Conservation (phyloP, 2,329 filamentous ascomycete species). For the Aspergillus neotritici region DNA sequence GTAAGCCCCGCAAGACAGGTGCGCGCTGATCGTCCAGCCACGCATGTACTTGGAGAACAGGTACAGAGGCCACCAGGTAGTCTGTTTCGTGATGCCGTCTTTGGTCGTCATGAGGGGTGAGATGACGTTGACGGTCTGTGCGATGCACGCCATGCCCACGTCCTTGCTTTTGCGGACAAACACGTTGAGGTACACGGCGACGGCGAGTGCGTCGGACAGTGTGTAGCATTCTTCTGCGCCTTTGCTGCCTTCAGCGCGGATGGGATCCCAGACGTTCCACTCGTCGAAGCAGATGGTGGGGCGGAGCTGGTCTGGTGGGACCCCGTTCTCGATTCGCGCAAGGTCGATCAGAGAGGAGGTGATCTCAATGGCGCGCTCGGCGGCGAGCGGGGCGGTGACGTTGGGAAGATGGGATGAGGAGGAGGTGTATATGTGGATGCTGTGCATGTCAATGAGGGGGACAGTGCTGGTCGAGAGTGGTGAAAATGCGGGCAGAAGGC, state of each 20-base stretch:
- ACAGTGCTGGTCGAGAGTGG: slow-evolving; percentile 36
- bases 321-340: slow-evolving; percentile 61
- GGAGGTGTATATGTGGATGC: slow-evolving; percentile 72
- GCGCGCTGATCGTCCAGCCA: slow-evolving; percentile 61
- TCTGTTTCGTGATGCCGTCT: slow-evolving; percentile 61
- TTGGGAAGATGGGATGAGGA: slow-evolving; percentile 50
- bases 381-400: slow-evolving; percentile 60
- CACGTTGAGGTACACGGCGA: slow-evolving; percentile 68
- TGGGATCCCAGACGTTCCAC: slow-evolving; percentile 78
- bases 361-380: slow-evolving; percentile 69
- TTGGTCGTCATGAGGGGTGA: slow-evolving; percentile 67
- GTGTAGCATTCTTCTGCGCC: slow-evolving; percentile 72
- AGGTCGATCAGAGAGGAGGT: slow-evolving; percentile 65
- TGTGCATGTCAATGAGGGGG: slow-evolving; percentile 68
- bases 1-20: slow-evolving; percentile 61
- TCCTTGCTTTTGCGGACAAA: slow-evolving; percentile 66
- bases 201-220: slow-evolving; percentile 69
- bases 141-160: slow-evolving; percentile 73
- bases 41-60: slow-evolving; percentile 69
- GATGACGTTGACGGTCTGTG: slow-evolving; percentile 73
- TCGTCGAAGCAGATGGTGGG: slow-evolving; percentile 77
- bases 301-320: slow-evolving; percentile 52
- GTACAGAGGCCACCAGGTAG: slow-evolving; percentile 68
- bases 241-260: slow-evolving; percentile 62
- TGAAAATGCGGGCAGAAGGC: slow-evolving; percentile 48